Evolutionary conservation across 1,139 yeast species (phyloP).

Genomic region (Meyerozyma elateridarum): DNA sequence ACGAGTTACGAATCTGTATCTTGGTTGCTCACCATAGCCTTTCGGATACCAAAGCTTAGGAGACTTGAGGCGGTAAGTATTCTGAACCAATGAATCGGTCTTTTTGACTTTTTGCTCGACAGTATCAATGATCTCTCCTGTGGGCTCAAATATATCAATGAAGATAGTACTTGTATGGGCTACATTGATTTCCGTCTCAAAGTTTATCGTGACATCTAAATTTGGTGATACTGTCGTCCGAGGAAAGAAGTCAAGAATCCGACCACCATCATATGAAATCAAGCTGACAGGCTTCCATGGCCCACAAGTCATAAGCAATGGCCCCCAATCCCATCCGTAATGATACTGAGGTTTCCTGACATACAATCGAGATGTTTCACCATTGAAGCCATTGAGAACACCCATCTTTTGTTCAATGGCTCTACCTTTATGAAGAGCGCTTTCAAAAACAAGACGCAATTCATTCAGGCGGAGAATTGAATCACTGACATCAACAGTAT

Average conservation of each 20-base stretch:
- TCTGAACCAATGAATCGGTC: neutral
- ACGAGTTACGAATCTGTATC: slow-evolving; percentile 22
- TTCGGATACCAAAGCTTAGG: slow-evolving; percentile 41
- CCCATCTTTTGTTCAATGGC: slow-evolving; percentile 18
- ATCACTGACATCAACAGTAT: slow-evolving; percentile 11
- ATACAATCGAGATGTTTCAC: slow-evolving; percentile 17
- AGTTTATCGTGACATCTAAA: neutral
- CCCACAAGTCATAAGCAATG: slow-evolving; percentile 7
- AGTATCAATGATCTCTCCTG: slow-evolving; percentile 5
- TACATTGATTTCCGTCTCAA: slow-evolving; percentile 1
- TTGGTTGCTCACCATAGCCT: slow-evolving; percentile 31
- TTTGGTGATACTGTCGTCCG: neutral
- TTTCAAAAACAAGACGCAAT: slow-evolving; percentile 20
- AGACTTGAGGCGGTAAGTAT: slow-evolving; percentile 8
- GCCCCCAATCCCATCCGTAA: slow-evolving; percentile 11
- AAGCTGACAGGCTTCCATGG: slow-evolving; percentile 7
- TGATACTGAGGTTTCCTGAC: slow-evolving; percentile 9
- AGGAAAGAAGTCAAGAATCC: slow-evolving; percentile 1
- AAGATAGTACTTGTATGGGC: neutral
- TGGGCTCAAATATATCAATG: slow-evolving; percentile 8
- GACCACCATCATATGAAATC: neutral
- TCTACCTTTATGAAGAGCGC: slow-evolving; percentile 21
- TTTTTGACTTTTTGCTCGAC: slow-evolving; percentile 2
- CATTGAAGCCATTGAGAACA: slow-evolving; percentile 9
- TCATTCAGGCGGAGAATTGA: slow-evolving; percentile 13